Conservation (phyloP, 2,329 filamentous ascomycete genomes). For the Xylaria sp. region DNA sequence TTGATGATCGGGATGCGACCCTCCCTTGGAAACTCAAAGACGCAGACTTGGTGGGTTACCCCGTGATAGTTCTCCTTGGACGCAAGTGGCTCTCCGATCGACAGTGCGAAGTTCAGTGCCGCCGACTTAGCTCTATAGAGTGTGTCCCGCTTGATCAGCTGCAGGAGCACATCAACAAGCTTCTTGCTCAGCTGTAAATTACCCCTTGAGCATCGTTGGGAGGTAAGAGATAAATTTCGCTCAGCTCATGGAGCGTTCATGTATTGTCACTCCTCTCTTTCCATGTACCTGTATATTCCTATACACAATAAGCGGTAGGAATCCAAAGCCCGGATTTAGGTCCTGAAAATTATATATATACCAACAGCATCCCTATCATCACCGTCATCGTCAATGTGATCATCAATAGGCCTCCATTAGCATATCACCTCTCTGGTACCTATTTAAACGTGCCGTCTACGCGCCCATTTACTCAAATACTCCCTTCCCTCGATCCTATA, state of each 20-base stretch:
- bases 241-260: not conserved
- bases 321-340: not conserved
- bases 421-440: too few species aligned
- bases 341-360: too few species aligned
- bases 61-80: slow-evolving; percentile 82
- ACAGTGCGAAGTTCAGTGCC: slow-evolving; percentile 82
- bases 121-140: slow-evolving; percentile 71
- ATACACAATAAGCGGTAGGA: not conserved
- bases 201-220: too few species aligned
- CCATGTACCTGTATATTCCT: not conserved
- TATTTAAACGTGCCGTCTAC: slow-evolving; percentile 41
- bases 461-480: slow-evolving; percentile 48
- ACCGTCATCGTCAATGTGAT: too few species aligned
- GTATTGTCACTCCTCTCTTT: not conserved
- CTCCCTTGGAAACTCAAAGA: slow-evolving; percentile 90
- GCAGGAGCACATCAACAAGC: slow-evolving; percentile 56
- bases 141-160: slow-evolving; percentile 65
- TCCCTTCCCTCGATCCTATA: slow-evolving; percentile 50
- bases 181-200: slow-evolving; percentile 63
- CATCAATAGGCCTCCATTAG: too few species aligned
- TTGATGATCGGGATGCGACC: slow-evolving; percentile 77
- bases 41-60: slow-evolving; percentile 90
- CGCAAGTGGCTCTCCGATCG: slow-evolving; percentile 70
- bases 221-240: not conserved
- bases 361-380: too few species aligned